Evolutionary conservation across 129 eudicot species (phyloP).

Genomic region (Cynara cardunculus): DNA sequence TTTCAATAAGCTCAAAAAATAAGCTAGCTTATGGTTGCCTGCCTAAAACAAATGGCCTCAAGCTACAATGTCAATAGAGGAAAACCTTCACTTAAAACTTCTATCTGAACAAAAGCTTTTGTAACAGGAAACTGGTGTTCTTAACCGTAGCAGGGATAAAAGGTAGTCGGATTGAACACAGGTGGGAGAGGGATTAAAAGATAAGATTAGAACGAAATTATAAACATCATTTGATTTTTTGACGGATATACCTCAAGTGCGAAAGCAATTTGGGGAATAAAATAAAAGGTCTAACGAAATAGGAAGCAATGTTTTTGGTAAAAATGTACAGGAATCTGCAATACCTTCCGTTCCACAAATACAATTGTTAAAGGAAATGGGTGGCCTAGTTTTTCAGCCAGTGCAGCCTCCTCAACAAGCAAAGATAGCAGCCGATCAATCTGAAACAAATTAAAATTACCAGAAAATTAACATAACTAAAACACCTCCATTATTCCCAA

Average conservation of each 20-base stretch:
- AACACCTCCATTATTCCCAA: background rate
- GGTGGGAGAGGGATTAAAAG: background rate
- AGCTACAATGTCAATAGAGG: background rate
- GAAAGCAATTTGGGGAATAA: background rate
- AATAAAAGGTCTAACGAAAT: background rate
- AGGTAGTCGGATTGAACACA: background rate
- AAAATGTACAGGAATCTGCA: background rate
- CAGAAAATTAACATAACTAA: constrained; percentile 6
- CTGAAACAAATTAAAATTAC: constrained; percentile 31
- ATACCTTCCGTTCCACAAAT: constrained; percentile 91
- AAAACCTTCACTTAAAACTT: too few species aligned
- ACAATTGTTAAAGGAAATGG: constrained; percentile 76
- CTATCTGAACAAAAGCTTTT: background rate
- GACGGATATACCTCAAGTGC: background rate
- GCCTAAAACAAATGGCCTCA: background rate
- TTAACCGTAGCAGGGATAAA: background rate
- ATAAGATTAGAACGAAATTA: background rate
- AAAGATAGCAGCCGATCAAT: constrained; percentile 71
- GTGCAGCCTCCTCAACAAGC: constrained; percentile 78
- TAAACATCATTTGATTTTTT: background rate
- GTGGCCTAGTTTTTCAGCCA: constrained; percentile 61
- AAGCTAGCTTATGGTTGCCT: background rate
- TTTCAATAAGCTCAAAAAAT: background rate
- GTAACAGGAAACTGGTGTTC: background rate
- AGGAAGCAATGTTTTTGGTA: background rate